A percentile compares a stretch with the other conserved stretches of the same genome.
Evolutionary conservation across 2,329 filamentous ascomycete genomes (phyloP).

Genomic region (Simplicillium aogashimaense): DNA sequence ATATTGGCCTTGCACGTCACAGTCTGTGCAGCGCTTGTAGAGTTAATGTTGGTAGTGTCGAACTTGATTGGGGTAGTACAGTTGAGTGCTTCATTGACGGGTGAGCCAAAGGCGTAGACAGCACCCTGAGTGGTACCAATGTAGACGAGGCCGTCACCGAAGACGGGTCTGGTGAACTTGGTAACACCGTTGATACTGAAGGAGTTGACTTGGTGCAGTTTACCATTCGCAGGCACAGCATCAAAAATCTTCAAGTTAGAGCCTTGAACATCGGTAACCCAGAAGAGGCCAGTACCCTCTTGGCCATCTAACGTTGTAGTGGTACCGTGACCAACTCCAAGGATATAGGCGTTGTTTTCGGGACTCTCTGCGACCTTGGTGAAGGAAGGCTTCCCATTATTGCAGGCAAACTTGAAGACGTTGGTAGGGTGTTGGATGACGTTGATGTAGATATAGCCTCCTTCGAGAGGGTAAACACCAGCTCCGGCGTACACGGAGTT

Average conservation of each 20-base stretch:
- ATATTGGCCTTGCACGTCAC: conserved; percentile 40
- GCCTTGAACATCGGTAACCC: conserved; percentile 46
- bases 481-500: conserved; percentile 36
- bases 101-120: conserved; percentile 46
- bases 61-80: conserved; percentile 40
- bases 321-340: conserved; percentile 47
- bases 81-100: conserved; percentile 42
- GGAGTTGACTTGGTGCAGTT: conserved; percentile 35
- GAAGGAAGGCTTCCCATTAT: conserved; percentile 39
- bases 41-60: conserved; percentile 30
- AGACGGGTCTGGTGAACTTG: conserved; percentile 49
- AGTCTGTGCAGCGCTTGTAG: conserved; percentile 12
- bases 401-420: conserved; percentile 48
- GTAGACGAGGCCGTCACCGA: conserved; percentile 46
- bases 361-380: conserved; percentile 40
- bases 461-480: conserved; percentile 37
- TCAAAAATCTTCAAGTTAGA: conserved; percentile 41
- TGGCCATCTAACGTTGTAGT: conserved; percentile 44
- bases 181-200: conserved; percentile 41
- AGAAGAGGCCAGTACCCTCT: conserved; percentile 44
- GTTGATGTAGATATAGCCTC: conserved; percentile 38
- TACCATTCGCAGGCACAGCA: conserved; percentile 35
- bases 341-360: conserved; percentile 37
- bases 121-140: conserved; percentile 40
- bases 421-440: conserved; percentile 43